These are phyloP conservation scores for Ceratocystis colombiana DNA, from an alignment of 2,329 filamentous ascomycete species.

Conservation along the genomic window DNA sequence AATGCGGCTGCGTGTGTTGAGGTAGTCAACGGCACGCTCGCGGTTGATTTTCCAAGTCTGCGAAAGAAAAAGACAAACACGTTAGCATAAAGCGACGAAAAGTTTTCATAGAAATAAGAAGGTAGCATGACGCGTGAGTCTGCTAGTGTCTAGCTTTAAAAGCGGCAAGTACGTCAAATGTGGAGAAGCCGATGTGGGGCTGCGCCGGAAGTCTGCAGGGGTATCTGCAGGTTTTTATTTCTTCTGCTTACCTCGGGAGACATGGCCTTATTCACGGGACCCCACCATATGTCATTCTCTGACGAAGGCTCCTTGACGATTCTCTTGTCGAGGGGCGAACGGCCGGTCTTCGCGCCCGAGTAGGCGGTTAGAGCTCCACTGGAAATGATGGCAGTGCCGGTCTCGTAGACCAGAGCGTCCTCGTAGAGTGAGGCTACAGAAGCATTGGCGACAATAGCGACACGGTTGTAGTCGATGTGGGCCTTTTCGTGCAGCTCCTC, in stretches of 20 bases:
- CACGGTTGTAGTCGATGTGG: constrained; percentile 97
- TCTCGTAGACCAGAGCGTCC: constrained; percentile 93
- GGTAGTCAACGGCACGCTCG: constrained; percentile 95
- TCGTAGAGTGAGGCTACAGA: constrained; percentile 94
- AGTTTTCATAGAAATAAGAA: background rate
- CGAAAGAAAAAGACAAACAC: constrained; percentile 21
- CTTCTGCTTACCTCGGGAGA: constrained; percentile 64
- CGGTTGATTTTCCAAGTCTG: constrained; percentile 99
- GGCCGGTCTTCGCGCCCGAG: constrained; percentile 95
- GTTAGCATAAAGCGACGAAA: background rate
- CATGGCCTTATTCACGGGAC: constrained; percentile 99
- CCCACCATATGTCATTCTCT: constrained; percentile 95
- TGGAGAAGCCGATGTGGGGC: constrained; percentile 17
- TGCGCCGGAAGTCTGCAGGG: background rate
- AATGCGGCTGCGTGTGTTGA: constrained; percentile 97
- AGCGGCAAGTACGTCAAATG: constrained; percentile 22
- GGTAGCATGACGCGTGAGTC: background rate
- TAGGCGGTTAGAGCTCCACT: constrained; percentile 92
- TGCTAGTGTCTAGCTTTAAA: background rate
- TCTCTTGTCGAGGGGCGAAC: constrained; percentile 93
- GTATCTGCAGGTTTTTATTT: background rate
- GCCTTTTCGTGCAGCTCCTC: constrained; percentile 95
- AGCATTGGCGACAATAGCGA: constrained; percentile 93
- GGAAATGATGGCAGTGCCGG: constrained; percentile 92
- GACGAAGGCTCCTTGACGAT: constrained; percentile 87